Base-by-base conservation (phyloP, 306 rosid genomes). In the Albizia julibrissin region DNA sequence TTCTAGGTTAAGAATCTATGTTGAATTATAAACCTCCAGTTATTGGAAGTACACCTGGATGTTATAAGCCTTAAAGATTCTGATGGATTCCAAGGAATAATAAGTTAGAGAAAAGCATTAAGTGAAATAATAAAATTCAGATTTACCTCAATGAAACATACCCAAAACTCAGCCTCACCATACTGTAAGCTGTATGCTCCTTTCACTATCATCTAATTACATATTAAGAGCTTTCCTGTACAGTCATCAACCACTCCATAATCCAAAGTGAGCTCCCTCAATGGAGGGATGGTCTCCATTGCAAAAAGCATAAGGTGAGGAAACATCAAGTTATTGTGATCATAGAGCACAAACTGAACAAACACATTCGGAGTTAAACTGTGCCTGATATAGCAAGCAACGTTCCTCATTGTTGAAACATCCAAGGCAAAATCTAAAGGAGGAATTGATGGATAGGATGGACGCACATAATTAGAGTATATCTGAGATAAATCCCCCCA, bases 291-390 rank as follows among this genome's bases (percentile, higher is more conserved):
- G 77, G 90, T 95, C 85, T 95, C 99, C 93, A 91, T 86, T 71
- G 99, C 98, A 77, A 92, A 95, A 72, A 93, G 86, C 99, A 93
- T 95, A 84, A 92, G 85, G 78, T 92, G 99, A 47, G 99, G 99
- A 85, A 95, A 95, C 99, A 93, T 93, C 82, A 95, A 82, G 68
- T 91, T 95, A 81, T 93, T 92, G 89, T 95, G 99, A 87, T 93
- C 98, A 84, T 87, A 89, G 37, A 95, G 91, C 86, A 95, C 94
- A 69, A 87, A 92, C 84, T 93, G 99, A 84, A 93, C 98, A 77
- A 95, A 43, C 21, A 95, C 96, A 88, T 95, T 95, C 6, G 99
- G 98, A 58, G 86, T 75, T 39, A 84, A 42, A 81, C 98, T 91
- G 80, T 92, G 99, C 85, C 94, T 93, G 80, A 95, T 86, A 81